Evolutionary conservation across 1,139 yeast species (phyloP).

Genomic region (Torulaspora pretoriensis): DNA sequence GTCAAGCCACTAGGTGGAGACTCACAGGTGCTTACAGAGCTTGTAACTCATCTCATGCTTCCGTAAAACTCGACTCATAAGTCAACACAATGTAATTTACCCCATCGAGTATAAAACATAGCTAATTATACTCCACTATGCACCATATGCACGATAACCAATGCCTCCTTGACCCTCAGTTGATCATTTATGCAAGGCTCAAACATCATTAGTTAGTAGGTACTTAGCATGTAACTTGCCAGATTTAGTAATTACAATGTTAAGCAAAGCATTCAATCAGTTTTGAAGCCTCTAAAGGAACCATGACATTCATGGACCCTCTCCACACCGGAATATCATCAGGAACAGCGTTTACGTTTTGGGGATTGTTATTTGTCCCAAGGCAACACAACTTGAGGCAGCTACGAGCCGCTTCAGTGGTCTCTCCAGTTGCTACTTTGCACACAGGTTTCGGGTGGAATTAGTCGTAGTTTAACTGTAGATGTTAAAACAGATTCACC

Average conservation of each 20-base stretch:
- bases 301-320: not conserved
- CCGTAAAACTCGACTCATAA: not conserved
- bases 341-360: not conserved
- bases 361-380: not conserved
- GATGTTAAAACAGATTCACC: not conserved
- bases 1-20: too few species aligned
- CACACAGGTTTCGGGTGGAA: not conserved
- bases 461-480: not conserved
- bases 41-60: not conserved
- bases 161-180: not conserved
- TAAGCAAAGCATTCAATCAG: not conserved
- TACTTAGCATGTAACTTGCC: constrained; percentile 12
- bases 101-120: constrained; percentile 6
- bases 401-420: not conserved
- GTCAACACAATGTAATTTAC: constrained; percentile 6
- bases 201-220: not conserved
- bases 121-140: not conserved
- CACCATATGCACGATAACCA: not conserved
- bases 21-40: too few species aligned
- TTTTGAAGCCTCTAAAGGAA: constrained; percentile 6
- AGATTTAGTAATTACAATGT: constrained; percentile 13
- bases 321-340: not conserved
- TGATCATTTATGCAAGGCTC: not conserved
- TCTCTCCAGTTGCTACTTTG: not conserved
- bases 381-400: not conserved